These are phyloP conservation scores for Yarrowia hollandica DNA, from an alignment of 805 yeast species.

Conservation along the genomic window DNA sequence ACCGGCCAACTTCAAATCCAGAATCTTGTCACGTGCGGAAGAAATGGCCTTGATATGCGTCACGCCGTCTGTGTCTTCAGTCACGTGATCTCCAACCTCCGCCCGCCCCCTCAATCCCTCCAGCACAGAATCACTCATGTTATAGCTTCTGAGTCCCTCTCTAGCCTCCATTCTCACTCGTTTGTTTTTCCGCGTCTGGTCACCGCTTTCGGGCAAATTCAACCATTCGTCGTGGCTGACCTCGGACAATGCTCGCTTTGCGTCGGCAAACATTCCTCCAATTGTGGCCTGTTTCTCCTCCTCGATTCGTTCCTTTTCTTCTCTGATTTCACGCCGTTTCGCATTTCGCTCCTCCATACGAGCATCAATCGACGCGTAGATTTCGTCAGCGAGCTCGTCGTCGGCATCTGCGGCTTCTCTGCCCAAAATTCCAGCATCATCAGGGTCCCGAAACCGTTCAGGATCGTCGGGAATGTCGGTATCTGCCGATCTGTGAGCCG, in stretches of 20 bases:
- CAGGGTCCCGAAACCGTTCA: constrained; percentile 37
- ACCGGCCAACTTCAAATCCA: constrained; percentile 56
- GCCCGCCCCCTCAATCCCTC: constrained; percentile 41
- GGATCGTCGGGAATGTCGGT: constrained; percentile 40
- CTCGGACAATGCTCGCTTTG: constrained; percentile 59
- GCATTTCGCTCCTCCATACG: constrained; percentile 42
- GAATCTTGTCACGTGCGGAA: constrained; percentile 60
- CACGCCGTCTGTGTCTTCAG: constrained; percentile 35
- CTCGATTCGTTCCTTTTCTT: constrained; percentile 35
- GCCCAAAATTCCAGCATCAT: constrained; percentile 40
- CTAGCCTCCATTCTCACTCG: constrained; percentile 64
- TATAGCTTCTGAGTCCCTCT: constrained; percentile 67
- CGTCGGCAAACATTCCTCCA: constrained; percentile 62
- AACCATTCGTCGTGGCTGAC: constrained; percentile 78
- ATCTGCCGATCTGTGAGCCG: constrained; percentile 44
- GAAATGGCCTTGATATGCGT: constrained; percentile 58
- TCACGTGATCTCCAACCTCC: constrained; percentile 36
- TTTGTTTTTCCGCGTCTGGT: constrained; percentile 77
- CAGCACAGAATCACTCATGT: constrained; percentile 74
- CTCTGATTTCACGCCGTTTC: constrained; percentile 38
- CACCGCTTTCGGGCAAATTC: constrained; percentile 82
- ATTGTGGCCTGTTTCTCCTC: constrained; percentile 41
- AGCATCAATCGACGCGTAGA: constrained; percentile 68
- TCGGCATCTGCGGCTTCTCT: constrained; percentile 48
- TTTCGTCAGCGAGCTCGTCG: constrained; percentile 74